These are phyloP conservation scores for Xerocomus nothofagi DNA, from an alignment of 1,284 basidiomycete genomes.

Conservation along the genomic window DNA sequence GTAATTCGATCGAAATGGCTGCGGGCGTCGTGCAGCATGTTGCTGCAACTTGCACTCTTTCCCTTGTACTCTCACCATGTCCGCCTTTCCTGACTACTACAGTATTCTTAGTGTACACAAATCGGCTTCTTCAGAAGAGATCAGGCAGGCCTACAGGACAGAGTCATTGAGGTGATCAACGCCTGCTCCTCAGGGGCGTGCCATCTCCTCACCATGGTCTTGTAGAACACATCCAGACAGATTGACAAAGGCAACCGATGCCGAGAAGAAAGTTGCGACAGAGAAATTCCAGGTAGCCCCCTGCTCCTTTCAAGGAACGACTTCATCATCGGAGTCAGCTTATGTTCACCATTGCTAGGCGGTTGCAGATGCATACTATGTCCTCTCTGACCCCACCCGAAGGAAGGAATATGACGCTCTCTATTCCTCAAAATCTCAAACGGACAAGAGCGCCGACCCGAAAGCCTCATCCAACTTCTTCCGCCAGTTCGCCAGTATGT, in stretches of 20 bases:
- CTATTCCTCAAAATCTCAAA: slow-evolving; percentile 50
- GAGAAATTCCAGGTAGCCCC: slow-evolving; percentile 76
- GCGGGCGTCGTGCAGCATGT: slow-evolving; percentile 11
- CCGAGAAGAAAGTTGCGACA: slow-evolving; percentile 74
- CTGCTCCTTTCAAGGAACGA: neutral
- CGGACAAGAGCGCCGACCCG: slow-evolving; percentile 60
- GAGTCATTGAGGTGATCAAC: slow-evolving; percentile 62
- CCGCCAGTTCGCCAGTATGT: slow-evolving; percentile 73
- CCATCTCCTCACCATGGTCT: slow-evolving; percentile 13
- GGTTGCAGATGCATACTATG: slow-evolving; percentile 95
- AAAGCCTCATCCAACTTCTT: slow-evolving; percentile 75
- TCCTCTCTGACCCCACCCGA: slow-evolving; percentile 81
- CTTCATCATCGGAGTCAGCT: neutral
- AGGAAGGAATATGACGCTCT: slow-evolving; percentile 82
- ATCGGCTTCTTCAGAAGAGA: slow-evolving; percentile 68
- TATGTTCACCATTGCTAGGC: slow-evolving; percentile 45
- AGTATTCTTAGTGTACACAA: slow-evolving; percentile 56
- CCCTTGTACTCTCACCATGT: slow-evolving; percentile 39
- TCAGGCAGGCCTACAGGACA: slow-evolving; percentile 81
- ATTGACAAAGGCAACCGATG: slow-evolving; percentile 69
- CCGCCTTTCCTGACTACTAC: slow-evolving; percentile 79
- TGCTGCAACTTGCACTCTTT: slow-evolving; percentile 4
- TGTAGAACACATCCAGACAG: slow-evolving; percentile 87
- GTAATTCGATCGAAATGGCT: slow-evolving; percentile 15
- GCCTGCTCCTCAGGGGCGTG: slow-evolving; percentile 5